Conservation (phyloP, 257 asterid genomes). For the Plantago ovata region DNA sequence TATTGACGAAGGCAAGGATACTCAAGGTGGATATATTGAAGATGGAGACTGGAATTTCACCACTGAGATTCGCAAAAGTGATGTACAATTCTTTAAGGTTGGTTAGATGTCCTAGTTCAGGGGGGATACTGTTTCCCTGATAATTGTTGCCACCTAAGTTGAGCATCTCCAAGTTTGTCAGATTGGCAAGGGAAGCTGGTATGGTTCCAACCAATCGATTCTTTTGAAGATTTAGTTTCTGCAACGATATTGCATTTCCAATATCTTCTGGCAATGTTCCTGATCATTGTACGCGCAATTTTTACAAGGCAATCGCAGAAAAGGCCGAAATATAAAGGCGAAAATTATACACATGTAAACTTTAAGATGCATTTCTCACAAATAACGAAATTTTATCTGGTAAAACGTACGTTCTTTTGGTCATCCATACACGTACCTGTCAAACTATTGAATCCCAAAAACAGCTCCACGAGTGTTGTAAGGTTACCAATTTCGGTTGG, state of each 20-base stretch:
- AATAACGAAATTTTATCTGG: no score
- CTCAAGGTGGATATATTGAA: constrained; percentile 17
- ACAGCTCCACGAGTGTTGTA: not conserved
- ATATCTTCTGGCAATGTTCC: not conserved
- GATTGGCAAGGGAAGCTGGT: constrained; percentile 14
- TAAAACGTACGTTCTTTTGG: no score
- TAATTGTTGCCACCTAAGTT: not conserved
- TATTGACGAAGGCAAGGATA: not conserved
- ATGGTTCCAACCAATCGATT: not conserved
- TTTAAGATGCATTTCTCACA: no score
- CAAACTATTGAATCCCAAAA: not conserved
- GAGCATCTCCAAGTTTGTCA: constrained; percentile 7
- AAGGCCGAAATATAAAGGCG: no score
- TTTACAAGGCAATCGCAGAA: no score
- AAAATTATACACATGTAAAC: no score
- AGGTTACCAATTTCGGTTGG: not conserved
- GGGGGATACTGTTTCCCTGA: constrained; percentile 7
- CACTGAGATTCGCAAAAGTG: not conserved
- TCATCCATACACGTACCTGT: not conserved
- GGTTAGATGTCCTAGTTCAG: not conserved
- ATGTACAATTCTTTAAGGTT: not conserved
- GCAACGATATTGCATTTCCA: not conserved
- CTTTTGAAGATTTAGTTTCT: not conserved
- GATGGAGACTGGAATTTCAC: constrained; percentile 19
- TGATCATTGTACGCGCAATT: no score